Conservation (phyloP, 1,284 basidiomycete species). For the Papiliotrema nemorosa region DNA sequence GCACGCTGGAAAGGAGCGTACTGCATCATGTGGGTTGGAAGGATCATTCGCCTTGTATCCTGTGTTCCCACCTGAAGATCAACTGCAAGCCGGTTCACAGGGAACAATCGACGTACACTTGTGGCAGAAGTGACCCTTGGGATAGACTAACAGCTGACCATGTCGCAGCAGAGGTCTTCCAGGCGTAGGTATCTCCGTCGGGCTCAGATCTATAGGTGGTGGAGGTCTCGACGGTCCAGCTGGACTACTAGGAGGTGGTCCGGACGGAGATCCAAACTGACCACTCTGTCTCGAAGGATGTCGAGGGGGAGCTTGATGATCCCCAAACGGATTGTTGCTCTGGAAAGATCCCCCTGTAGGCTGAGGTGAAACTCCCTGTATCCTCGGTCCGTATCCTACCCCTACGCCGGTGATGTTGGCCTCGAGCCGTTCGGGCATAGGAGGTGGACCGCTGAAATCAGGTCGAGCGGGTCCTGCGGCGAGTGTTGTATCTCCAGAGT, state of each 20-base stretch:
- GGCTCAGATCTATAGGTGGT: constrained; percentile 21
- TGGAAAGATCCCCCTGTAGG: background rate
- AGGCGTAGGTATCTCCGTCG: constrained; percentile 41
- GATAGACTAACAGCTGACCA: constrained; percentile 45
- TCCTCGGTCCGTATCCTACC: constrained; percentile 26
- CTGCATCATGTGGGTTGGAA: constrained; percentile 34
- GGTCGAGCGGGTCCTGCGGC: constrained; percentile 34
- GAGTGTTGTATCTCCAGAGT: constrained; percentile 15
- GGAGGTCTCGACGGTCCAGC: constrained; percentile 11
- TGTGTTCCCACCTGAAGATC: constrained; percentile 36
- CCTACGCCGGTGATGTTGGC: constrained; percentile 21
- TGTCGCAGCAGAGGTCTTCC: constrained; percentile 41
- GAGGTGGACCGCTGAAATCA: constrained; percentile 47
- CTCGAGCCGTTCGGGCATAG: constrained; percentile 34
- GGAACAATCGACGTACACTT: constrained; percentile 31
- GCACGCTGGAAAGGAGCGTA: constrained; percentile 5
- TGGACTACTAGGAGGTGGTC: background rate
- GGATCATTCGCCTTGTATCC: constrained; percentile 47
- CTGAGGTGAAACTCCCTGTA: background rate
- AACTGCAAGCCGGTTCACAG: background rate
- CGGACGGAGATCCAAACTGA: background rate
- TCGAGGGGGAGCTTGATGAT: constrained; percentile 14
- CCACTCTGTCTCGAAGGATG: too few species aligned
- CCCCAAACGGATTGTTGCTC: constrained; percentile 4
- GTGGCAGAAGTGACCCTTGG: constrained; percentile 34